phyloP scores from a whole-genome alignment of 768 basidiomycete species.

The Auricularia cornea region DNA sequence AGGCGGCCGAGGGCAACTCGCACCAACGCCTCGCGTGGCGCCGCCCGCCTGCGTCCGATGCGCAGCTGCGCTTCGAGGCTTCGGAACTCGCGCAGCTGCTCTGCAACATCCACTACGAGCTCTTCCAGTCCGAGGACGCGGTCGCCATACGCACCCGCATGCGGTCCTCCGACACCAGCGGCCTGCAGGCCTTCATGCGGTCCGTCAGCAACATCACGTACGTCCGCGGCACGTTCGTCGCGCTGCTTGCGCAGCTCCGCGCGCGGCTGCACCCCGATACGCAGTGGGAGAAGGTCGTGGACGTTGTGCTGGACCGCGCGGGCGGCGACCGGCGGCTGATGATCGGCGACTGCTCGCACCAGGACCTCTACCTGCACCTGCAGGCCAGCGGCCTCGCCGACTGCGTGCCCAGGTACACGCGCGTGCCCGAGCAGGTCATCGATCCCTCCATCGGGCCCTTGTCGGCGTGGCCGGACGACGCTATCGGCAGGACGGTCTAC shows the following conservation, averaged over 20 bases:
- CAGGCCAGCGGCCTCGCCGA: not conserved
- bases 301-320: not conserved
- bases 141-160: no score
- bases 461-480: not conserved
- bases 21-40: not conserved
- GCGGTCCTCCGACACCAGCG: no score
- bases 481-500: not conserved
- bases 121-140: not conserved
- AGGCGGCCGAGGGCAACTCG: not conserved
- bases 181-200: not conserved
- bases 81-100: not conserved
- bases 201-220: not conserved
- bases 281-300: not conserved
- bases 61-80: not conserved
- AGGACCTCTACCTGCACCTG: not conserved
- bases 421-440: not conserved
- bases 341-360: not conserved
- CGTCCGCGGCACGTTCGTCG: not conserved
- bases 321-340: not conserved
- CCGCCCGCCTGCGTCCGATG: not conserved
- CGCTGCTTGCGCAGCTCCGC: not conserved
- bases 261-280: not conserved
- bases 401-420: not conserved
- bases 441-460: not conserved
- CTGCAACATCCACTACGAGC: not conserved